Evolutionary conservation across 2,329 filamentous ascomycete genomes (phyloP), one percentile per base, ranked within the genome.

Genomic region (Intubia oerlemansii): DNA sequence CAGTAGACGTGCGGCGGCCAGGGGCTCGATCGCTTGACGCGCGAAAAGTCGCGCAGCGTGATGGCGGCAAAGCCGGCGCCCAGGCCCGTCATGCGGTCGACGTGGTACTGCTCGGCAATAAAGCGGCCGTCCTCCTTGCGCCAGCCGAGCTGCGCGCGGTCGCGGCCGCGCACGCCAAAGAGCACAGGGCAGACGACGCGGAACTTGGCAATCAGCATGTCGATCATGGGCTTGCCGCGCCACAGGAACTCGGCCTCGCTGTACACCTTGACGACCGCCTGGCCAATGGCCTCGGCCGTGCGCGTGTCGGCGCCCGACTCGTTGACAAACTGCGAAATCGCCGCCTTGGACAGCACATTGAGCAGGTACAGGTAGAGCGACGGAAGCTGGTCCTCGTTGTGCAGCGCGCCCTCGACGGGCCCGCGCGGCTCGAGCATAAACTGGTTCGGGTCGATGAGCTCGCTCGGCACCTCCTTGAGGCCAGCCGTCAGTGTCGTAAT

Each of bases 51-150:
- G 27, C 85, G 71, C 7, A 93, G 57, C 2, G 80, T 69, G 21
- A 95, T 59, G 2, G 84, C 69, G 0, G 82, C 79, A 44, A 76
- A 98, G 0, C 85, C 85, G 4, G 77, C 74, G 2, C 71, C 81
- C 1, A 93, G 57, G 0, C 82, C 85, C 4, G 68, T 72, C 74
- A 91, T 85, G 34, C 77, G 67, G 45, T 84, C 75, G 39, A 67
- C 66, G 49, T 93, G 82, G n/a, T 56, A 54, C 45, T 81, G 70
- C 40, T 78, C 71, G 2, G 59, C 53, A 34, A 76, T 57, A 21
- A 21, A 21, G 6, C 52, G 51, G 5, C 60, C 57, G 7, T 54
- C 58, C 10, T 68, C 62, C 38, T 59, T 66, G 48, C 59, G 63
- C 80, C 81, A 91, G 1, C 80, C 81, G 3, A 91, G 50, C n/a